These are phyloP conservation scores for Leishmania braziliensis DNA, from an alignment of 208 protist genomes.

Conservation along the genomic window DNA sequence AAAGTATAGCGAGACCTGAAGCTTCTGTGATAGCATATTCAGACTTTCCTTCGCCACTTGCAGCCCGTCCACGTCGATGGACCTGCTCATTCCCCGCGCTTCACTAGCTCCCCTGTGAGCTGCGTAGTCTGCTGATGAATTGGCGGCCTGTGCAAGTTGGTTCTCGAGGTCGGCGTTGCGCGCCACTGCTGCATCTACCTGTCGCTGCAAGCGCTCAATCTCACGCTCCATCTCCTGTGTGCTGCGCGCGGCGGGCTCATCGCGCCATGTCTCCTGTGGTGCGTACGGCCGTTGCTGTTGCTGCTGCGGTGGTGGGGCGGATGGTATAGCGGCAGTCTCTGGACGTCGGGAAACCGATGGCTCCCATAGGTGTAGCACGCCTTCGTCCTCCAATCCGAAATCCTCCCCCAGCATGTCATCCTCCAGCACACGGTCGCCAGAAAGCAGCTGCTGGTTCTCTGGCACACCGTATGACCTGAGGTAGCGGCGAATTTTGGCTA, in stretches of 20 bases:
- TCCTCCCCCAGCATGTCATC: constrained; percentile 71
- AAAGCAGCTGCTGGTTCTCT: constrained; percentile 53
- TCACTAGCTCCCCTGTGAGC: neutral
- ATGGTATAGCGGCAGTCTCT: neutral
- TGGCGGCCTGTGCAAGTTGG: constrained; percentile 21
- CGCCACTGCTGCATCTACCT: constrained; percentile 27
- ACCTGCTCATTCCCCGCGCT: neutral
- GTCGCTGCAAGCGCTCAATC: constrained; percentile 36
- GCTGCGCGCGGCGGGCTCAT: neutral
- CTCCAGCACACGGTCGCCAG: constrained; percentile 37
- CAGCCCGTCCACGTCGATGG: constrained; percentile 35
- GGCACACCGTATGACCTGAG: constrained; percentile 71
- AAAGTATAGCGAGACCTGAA: constrained; percentile 62
- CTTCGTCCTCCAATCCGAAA: constrained; percentile 59
- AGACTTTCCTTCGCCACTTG: constrained; percentile 62
- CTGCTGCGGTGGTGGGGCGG: neutral
- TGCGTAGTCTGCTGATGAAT: neutral
- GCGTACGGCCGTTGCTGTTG: neutral
- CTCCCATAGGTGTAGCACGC: constrained; percentile 43
- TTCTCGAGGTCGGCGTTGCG: constrained; percentile 21
- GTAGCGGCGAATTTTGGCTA: constrained; percentile 79
- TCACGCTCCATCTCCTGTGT: constrained; percentile 26
- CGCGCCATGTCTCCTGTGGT: neutral
- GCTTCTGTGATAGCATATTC: constrained; percentile 39
- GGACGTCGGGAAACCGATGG: neutral